These are phyloP conservation scores for Cutaneotrichosporon dermatis DNA, from an alignment of 1,284 basidiomycete genomes.

Conservation along the genomic window DNA sequence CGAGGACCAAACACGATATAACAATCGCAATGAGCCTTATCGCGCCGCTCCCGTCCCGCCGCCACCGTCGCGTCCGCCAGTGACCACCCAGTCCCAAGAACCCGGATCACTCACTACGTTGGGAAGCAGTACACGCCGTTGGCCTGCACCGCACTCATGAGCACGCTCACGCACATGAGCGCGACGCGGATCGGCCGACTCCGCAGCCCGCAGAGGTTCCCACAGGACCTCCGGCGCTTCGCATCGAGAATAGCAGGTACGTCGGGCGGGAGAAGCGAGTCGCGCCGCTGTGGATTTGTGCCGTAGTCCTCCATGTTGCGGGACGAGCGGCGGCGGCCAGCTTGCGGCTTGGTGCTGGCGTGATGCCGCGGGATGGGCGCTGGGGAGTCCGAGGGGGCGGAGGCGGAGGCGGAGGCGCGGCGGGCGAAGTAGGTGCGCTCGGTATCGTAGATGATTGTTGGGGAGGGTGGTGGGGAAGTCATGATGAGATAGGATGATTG, in stretches of 20 bases:
- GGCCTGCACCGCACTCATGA: constrained; percentile 39
- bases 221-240: constrained; percentile 23
- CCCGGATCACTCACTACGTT: constrained; percentile 34
- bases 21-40: too few relatives aligned
- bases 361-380: neutral
- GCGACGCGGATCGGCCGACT: constrained; percentile 25
- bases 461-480: constrained; percentile 2
- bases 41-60: too few relatives aligned
- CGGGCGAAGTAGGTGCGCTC: constrained; percentile 3
- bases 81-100: too few relatives aligned
- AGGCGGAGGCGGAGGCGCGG: neutral
- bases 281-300: neutral
- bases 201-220: neutral
- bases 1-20: too few relatives aligned
- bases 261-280: constrained; percentile 26
- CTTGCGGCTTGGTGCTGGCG: neutral
- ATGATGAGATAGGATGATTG: neutral
- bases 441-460: constrained; percentile 8
- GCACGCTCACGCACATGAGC: constrained; percentile 39
- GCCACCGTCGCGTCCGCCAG: too few relatives aligned
- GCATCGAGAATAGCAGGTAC: constrained; percentile 24
- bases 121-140: constrained; percentile 51
- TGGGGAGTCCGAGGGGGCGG: neutral
- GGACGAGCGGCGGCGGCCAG: neutral
- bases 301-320: neutral